phyloP scores from a whole-genome alignment of 805 yeast genomes.

The Torulaspora delbrueckii region DNA sequence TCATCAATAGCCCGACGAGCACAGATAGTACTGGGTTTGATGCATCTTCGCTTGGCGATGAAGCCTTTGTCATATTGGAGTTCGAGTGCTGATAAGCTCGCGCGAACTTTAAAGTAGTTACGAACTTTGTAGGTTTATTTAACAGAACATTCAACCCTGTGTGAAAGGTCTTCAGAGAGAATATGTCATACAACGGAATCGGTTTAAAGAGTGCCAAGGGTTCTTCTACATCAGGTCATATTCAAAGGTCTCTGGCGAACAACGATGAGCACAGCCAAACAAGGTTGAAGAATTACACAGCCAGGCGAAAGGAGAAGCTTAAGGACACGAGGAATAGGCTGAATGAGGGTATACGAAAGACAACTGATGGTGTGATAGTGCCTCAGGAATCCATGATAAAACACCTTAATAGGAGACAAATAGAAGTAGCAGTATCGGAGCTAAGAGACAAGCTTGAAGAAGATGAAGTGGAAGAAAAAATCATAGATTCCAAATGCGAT shows the following conservation, averaged over 20 bases:
- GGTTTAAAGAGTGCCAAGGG: constrained; percentile 35
- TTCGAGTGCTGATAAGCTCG: constrained; percentile 26
- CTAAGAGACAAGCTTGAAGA: constrained; percentile 29
- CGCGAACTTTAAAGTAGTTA: constrained; percentile 2
- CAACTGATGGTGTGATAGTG: background rate
- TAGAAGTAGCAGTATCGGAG: constrained; percentile 30
- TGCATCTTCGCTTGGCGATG: constrained; percentile 25
- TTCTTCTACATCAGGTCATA: constrained; percentile 33
- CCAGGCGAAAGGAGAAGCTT: constrained; percentile 5
- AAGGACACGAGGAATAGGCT: constrained; percentile 2
- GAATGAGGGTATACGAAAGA: constrained; percentile 3
- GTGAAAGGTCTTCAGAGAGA: background rate
- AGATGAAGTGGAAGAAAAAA: constrained; percentile 17
- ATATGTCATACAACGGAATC: constrained; percentile 31
- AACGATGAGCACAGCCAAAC: constrained; percentile 7
- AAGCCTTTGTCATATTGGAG: constrained; percentile 28
- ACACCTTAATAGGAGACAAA: constrained; percentile 25
- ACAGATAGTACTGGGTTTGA: constrained; percentile 5
- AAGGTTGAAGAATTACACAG: constrained; percentile 9
- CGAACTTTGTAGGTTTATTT: background rate
- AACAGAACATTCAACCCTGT: background rate
- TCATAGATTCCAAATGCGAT: constrained; percentile 22
- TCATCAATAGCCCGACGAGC: constrained; percentile 1
- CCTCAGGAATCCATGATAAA: constrained; percentile 10
- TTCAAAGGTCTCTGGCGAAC: constrained; percentile 30